Percentiles rank a stretch among this genome's conserved stretches.
Evolutionary conservation across 2,329 filamentous ascomycete species (phyloP).

Genomic region (Rutstroemia sp.): DNA sequence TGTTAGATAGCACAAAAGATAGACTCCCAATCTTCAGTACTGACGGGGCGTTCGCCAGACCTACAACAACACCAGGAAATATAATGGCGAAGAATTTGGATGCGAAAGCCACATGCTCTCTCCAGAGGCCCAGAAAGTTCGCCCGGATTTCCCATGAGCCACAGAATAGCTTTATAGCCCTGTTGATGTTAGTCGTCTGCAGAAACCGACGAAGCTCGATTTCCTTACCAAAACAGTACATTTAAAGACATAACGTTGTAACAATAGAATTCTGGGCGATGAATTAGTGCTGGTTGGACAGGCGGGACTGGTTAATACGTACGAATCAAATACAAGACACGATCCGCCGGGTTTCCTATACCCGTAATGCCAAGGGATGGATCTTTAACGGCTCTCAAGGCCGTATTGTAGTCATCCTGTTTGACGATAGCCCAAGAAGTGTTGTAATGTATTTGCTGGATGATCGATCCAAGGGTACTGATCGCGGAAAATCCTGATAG

Average conservation of each 20-base stretch:
- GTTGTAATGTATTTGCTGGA: conserved; percentile 27
- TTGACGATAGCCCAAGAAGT: conserved; percentile 20
- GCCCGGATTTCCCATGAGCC: conserved; percentile 29
- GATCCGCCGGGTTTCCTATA: conserved; percentile 34
- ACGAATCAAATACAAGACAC: conserved; percentile 43
- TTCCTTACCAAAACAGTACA: conserved; percentile 37
- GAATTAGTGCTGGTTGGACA: conserved; percentile 3
- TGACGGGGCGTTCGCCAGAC: conserved; percentile 26
- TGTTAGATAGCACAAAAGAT: conserved; percentile 33
- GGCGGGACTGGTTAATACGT: conserved; percentile 15
- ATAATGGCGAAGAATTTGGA: conserved; percentile 33
- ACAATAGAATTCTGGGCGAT: conserved; percentile 38
- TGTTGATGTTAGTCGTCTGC: conserved; percentile 10
- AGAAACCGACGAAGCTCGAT: no score
- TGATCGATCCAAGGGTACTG: conserved; percentile 24
- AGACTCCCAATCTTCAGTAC: conserved; percentile 25
- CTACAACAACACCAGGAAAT: conserved; percentile 32
- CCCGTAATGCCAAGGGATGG: conserved; percentile 38
- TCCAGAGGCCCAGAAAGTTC: conserved; percentile 22
- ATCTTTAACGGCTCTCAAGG: conserved; percentile 30
- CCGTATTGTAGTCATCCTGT: conserved; percentile 31
- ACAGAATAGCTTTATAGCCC: conserved; percentile 33
- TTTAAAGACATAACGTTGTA: conserved; percentile 44
- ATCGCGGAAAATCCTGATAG: conserved; percentile 23
- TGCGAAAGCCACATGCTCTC: conserved; percentile 22